These are phyloP conservation scores for Pleurozium schreberi DNA, from an alignment of 225 moss, liverwort and hornwort genomes.

Conservation along the genomic window DNA sequence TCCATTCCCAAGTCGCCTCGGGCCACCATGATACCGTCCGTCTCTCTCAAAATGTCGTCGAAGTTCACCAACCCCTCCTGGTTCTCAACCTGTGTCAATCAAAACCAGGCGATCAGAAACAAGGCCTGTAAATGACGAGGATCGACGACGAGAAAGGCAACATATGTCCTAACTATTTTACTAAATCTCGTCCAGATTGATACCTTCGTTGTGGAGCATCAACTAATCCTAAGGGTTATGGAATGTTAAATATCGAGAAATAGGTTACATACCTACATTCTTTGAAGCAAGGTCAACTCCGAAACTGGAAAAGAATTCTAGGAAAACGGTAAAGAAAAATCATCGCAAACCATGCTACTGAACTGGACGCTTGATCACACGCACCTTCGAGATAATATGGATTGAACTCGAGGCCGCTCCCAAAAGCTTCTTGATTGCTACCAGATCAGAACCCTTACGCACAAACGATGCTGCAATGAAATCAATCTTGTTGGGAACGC, in stretches of 20 bases:
- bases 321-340: not conserved
- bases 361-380: not conserved
- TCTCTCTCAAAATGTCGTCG: constrained; percentile 69
- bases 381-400: constrained; percentile 80
- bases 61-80: constrained; percentile 88
- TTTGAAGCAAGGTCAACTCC: not conserved
- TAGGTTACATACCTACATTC: not conserved
- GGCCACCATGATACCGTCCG: constrained; percentile 83
- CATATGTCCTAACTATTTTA: not conserved
- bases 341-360: not conserved
- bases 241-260: not conserved
- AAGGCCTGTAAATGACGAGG: not conserved
- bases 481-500: constrained; percentile 68
- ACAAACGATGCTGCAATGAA: constrained; percentile 93
- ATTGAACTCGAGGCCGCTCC: constrained; percentile 45
- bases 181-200: not conserved
- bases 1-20: constrained; percentile 94
- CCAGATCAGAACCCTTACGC: constrained; percentile 62
- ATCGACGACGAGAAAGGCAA: not conserved
- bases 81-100: constrained; percentile 49
- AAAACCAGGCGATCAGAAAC: not conserved
- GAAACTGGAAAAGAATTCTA: not conserved
- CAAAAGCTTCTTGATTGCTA: constrained; percentile 54
- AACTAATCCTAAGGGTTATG: not conserved
- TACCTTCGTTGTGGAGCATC: not conserved